Percentiles rank a stretch among this genome's conserved stretches.
phyloP scores from a whole-genome alignment of 805 yeast species.

The Candida odintsovae region DNA sequence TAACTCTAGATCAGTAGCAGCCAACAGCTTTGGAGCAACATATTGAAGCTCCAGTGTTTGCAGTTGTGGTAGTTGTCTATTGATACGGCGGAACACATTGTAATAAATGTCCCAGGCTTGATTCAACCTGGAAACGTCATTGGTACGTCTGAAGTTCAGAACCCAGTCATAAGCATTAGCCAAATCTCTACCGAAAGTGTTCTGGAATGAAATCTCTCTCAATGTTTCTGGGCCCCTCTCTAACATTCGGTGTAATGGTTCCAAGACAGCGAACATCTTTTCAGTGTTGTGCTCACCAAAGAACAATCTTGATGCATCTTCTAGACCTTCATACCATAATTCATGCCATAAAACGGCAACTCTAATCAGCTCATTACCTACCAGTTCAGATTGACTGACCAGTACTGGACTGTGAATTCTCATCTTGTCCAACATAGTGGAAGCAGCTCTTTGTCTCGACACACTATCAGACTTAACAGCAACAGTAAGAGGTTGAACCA shows the following conservation, averaged over 20 bases:
- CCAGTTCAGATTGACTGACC: conserved; percentile 90
- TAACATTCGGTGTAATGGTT: conserved; percentile 81
- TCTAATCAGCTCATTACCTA: conserved; percentile 88
- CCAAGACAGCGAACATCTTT: conserved; percentile 86
- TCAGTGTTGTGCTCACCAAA: conserved; percentile 94
- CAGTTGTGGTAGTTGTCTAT: conserved; percentile 82
- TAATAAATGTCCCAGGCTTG: conserved; percentile 98
- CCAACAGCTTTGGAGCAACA: conserved; percentile 85
- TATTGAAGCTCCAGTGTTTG: conserved; percentile 85
- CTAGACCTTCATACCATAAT: conserved; percentile 96
- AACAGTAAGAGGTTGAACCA: conserved; percentile 91
- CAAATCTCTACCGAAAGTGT: conserved; percentile 89
- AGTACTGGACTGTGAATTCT: conserved; percentile 76
- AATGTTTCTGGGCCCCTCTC: conserved; percentile 88
- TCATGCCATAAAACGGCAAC: conserved; percentile 98
- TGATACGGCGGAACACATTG: conserved; percentile 85
- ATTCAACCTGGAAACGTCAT: conserved; percentile 80
- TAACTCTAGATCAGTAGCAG: conserved; percentile 71
- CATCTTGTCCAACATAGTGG: conserved; percentile 88
- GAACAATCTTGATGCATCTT: conserved; percentile 90
- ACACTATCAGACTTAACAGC: conserved; percentile 92
- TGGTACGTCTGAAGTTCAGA: conserved; percentile 73
- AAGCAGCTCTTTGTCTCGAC: conserved; percentile 86
- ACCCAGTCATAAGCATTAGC: conserved; percentile 94
- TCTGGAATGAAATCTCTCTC: conserved; percentile 87